Evolutionary conservation across 2,329 filamentous ascomycete species (phyloP).

Genomic region (Fonsecaea erecta): DNA sequence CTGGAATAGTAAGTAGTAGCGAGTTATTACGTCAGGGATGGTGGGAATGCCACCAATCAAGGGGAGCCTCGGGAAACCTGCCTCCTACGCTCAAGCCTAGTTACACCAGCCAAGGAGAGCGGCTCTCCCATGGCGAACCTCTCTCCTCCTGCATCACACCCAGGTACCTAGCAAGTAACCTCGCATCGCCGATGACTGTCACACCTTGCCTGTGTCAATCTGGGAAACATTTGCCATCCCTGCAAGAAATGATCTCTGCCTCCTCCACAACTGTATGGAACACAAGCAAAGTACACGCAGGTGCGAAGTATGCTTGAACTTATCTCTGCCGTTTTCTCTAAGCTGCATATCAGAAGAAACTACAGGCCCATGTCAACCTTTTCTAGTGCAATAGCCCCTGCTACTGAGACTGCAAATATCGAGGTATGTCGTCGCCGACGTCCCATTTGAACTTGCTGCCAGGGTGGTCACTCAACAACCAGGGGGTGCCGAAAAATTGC

Average conservation of each 20-base stretch:
- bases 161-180: background rate
- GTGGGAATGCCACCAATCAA: background rate
- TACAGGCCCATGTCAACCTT: background rate
- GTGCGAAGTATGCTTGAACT: background rate
- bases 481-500: slow-evolving; percentile 36
- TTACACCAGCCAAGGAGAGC: background rate
- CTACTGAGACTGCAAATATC: slow-evolving; percentile 5
- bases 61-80: background rate
- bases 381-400: background rate
- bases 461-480: slow-evolving; percentile 29
- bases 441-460: slow-evolving; percentile 29
- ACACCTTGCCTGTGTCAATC: background rate
- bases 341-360: background rate
- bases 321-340: background rate
- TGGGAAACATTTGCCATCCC: background rate
- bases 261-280: background rate
- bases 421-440: slow-evolving; percentile 12
- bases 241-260: background rate
- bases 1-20: background rate
- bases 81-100: background rate
- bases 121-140: background rate
- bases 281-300: background rate
- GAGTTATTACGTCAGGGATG: background rate
- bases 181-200: background rate
- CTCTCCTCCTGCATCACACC: background rate